Evolutionary conservation across 129 eudicot genomes (phyloP).

Genomic region (Tagetes patula): DNA sequence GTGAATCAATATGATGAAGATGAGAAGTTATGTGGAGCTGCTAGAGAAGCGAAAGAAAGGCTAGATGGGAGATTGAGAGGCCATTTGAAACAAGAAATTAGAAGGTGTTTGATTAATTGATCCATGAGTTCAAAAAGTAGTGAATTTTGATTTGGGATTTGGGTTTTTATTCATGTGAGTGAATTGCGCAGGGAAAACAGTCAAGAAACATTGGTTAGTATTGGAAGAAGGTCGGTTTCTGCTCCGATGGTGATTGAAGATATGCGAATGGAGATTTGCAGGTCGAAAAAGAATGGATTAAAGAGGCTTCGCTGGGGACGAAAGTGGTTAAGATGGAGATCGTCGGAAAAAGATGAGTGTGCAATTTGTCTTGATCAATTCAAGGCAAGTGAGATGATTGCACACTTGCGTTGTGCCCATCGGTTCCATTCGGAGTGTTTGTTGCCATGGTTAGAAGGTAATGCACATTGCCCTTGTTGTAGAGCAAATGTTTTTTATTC

Average conservation of each 20-base stretch:
- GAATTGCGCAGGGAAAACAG: constrained; percentile 12
- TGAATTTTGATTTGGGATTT: background rate
- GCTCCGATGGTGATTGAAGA: constrained; percentile 18
- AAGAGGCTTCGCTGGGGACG: constrained; percentile 59
- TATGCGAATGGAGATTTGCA: constrained; percentile 40
- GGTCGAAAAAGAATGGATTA: constrained; percentile 50
- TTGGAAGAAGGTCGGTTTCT: constrained; percentile 24
- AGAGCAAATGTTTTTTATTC: constrained; percentile 38
- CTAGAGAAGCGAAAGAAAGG: constrained; percentile 68
- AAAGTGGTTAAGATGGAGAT: constrained; percentile 43
- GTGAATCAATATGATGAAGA: constrained; percentile 38
- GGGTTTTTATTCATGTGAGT: too few species aligned
- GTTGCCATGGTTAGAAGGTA: constrained; percentile 49
- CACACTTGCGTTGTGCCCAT: constrained; percentile 48
- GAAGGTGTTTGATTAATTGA: constrained; percentile 19
- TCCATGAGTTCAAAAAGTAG: constrained; percentile 1
- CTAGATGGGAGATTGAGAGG: constrained; percentile 56
- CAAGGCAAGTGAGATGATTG: constrained; percentile 37
- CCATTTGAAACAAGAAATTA: constrained; percentile 35
- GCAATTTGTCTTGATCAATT: constrained; percentile 49
- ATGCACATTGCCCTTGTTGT: constrained; percentile 62
- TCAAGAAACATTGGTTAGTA: constrained; percentile 21
- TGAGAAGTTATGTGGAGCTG: constrained; percentile 48
- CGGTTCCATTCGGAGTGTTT: constrained; percentile 51
- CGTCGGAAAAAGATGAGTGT: constrained; percentile 47